These are phyloP conservation scores for Diaporthe destruens DNA, from an alignment of 2,329 filamentous ascomycete genomes.

Conservation along the genomic window DNA sequence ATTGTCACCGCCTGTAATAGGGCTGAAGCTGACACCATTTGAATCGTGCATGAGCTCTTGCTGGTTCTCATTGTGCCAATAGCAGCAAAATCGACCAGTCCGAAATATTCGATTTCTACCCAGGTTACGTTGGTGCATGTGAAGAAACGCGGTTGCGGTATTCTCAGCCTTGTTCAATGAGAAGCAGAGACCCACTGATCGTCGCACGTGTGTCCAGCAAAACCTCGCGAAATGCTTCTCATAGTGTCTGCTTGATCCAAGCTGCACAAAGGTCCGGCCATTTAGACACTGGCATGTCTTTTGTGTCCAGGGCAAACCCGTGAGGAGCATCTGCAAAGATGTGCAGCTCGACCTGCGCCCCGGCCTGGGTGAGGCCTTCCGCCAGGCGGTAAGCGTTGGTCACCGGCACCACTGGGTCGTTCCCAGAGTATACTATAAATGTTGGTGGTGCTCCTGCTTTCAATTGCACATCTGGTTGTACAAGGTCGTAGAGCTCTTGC, in stretches of 20 bases:
- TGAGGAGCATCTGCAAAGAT: constrained; percentile 21
- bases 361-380: background rate
- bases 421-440: constrained; percentile 18
- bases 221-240: background rate
- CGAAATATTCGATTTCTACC: no score
- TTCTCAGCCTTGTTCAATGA: no score
- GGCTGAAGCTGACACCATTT: no score
- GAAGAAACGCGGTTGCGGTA: no score
- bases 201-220: background rate
- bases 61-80: no score
- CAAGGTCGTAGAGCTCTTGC: constrained; percentile 13
- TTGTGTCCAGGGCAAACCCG: constrained; percentile 10
- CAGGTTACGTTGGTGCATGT: no score
- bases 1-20: no score
- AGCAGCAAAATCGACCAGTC: no score
- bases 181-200: no score
- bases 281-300: constrained; percentile 4
- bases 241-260: background rate
- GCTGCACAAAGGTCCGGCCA: constrained; percentile 3
- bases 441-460: background rate
- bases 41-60: no score
- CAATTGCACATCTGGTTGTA: background rate
- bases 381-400: constrained; percentile 18
- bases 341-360: constrained; percentile 5
- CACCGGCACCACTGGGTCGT: constrained; percentile 8